These are phyloP conservation scores for Trichoderma brevicompactum DNA, from an alignment of 2,329 filamentous ascomycete genomes.

Conservation along the genomic window DNA sequence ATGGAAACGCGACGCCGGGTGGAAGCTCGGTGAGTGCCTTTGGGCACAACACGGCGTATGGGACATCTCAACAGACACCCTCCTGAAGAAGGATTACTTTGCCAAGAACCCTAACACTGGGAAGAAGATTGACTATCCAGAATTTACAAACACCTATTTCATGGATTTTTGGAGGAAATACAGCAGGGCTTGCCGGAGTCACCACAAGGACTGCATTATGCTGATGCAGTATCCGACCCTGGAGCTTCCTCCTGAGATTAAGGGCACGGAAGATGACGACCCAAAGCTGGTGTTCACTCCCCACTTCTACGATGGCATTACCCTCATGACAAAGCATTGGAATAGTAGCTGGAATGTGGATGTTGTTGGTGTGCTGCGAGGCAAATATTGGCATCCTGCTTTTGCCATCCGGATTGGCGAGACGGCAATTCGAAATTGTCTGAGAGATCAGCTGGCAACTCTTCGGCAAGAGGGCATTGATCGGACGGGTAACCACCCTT, in stretches of 20 bases:
- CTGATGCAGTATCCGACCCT: constrained; percentile 90
- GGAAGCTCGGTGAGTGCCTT: constrained; percentile 92
- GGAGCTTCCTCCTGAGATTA: constrained; percentile 87
- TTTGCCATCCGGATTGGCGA: constrained; percentile 94
- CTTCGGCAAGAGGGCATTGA: constrained; percentile 87
- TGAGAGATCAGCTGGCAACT: constrained; percentile 82
- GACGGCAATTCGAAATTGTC: constrained; percentile 89
- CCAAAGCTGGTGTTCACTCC: constrained; percentile 88
- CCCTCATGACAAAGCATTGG: constrained; percentile 98
- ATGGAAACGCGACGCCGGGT: constrained; percentile 83
- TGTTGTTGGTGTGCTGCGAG: constrained; percentile 87
- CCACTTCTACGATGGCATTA: constrained; percentile 97
- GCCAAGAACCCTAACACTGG: constrained; percentile 75
- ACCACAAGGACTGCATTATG: constrained; percentile 82
- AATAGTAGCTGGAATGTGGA: constrained; percentile 97
- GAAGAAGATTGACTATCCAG: constrained; percentile 74
- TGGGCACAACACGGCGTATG: constrained; percentile 98
- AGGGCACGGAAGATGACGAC: constrained; percentile 87
- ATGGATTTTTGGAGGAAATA: constrained; percentile 83
- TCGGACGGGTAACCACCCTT: constrained; percentile 85
- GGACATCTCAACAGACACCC: constrained; percentile 77
- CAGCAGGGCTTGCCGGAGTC: constrained; percentile 70
- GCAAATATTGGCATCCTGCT: constrained; percentile 83
- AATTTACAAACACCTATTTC: constrained; percentile 90
- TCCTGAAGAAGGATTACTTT: constrained; percentile 89